These are phyloP conservation scores for Favolaschia claudopus DNA, from an alignment of 768 basidiomycete genomes.

Conservation along the genomic window DNA sequence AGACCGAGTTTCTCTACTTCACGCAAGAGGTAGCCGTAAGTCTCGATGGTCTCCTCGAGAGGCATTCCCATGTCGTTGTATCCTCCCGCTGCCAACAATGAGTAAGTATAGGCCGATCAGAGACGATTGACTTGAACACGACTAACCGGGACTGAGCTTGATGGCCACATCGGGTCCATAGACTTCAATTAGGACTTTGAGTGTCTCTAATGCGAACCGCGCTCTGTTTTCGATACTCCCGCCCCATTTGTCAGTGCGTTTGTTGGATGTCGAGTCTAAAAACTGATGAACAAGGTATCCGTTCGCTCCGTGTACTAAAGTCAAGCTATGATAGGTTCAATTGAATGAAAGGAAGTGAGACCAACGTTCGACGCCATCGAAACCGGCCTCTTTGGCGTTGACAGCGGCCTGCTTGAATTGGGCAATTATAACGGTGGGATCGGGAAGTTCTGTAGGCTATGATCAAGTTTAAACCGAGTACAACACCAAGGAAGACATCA, in stretches of 20 bases:
- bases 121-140: background rate
- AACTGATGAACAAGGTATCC: conserved; percentile 49
- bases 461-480: too few relatives aligned
- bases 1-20: conserved; percentile 34
- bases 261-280: conserved; percentile 42
- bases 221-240: conserved; percentile 51
- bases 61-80: conserved; percentile 43
- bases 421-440: conserved; percentile 37
- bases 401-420: conserved; percentile 32
- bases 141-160: conserved; percentile 10
- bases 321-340: background rate
- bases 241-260: conserved; percentile 52
- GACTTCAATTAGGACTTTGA: conserved; percentile 41
- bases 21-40: conserved; percentile 33
- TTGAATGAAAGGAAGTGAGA: background rate
- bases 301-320: conserved; percentile 37
- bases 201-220: conserved; percentile 46
- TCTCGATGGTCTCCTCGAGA: conserved; percentile 35
- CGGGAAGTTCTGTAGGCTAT: conserved; percentile 23
- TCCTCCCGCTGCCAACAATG: conserved; percentile 39
- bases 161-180: conserved; percentile 44
- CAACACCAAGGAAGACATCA: background rate
- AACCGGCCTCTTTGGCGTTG: conserved; percentile 39
- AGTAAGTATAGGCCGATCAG: background rate
- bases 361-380: conserved; percentile 37